These are phyloP conservation scores for Prunus campanulata DNA, from an alignment of 306 rosid species.

Conservation along the genomic window DNA sequence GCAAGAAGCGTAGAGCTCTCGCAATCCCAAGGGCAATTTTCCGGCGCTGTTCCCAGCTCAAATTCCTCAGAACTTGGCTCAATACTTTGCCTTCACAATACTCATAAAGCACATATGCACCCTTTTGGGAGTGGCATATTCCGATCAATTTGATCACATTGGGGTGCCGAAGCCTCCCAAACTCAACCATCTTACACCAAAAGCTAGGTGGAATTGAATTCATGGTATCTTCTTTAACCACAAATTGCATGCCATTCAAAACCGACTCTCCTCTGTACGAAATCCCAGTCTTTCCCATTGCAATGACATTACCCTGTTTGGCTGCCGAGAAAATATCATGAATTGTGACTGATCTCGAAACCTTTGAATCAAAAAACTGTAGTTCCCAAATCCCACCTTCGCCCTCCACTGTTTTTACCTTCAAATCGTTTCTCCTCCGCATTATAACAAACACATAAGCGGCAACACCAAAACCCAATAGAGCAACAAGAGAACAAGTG, in stretches of 20 bases:
- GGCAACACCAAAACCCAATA: conserved; percentile 28
- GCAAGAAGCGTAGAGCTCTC: conserved; percentile 58
- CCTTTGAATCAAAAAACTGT: conserved; percentile 47
- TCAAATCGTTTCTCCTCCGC: conserved; percentile 36
- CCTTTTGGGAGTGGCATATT: conserved; percentile 53
- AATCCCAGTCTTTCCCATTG: conserved; percentile 43
- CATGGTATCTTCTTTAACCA: conserved; percentile 40
- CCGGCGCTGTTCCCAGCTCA: conserved; percentile 66
- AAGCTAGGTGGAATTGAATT: conserved; percentile 36
- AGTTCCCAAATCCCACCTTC: conserved; percentile 69
- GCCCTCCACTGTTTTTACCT: conserved; percentile 44
- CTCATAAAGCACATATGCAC: conserved; percentile 54
- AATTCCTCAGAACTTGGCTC: conserved; percentile 34
- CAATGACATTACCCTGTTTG: conserved; percentile 43
- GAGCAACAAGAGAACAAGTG: conserved; percentile 32
- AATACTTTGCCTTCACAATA: conserved; percentile 37
- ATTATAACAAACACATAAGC: conserved; percentile 23
- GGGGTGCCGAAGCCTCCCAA: conserved; percentile 55
- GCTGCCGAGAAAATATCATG: conserved; percentile 47
- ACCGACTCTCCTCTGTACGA: conserved; percentile 47
- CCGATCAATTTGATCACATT: conserved; percentile 60
- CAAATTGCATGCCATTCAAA: conserved; percentile 37
- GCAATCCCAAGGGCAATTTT: conserved; percentile 60
- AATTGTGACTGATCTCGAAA: conserved; percentile 34
- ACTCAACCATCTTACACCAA: conserved; percentile 47